Conservation (phyloP, 805 yeast species). For the Candida broadrunensis region DNA sequence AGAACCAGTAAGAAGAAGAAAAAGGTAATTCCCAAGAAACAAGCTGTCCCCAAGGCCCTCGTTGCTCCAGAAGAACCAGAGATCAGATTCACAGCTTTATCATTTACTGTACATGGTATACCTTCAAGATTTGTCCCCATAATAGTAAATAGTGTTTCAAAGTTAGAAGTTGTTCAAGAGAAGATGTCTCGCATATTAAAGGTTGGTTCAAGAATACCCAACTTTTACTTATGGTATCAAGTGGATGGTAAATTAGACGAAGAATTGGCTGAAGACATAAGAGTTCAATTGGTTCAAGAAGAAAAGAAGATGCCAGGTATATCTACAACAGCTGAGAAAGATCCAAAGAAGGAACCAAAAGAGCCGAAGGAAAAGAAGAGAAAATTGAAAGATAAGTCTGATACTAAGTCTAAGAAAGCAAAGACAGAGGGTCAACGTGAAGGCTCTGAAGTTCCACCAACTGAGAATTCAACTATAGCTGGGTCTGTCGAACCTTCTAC, state of each 20-base stretch:
- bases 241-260: constrained; percentile 75
- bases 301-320: constrained; percentile 47
- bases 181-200: constrained; percentile 61
- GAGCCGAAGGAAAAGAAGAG: constrained; percentile 34
- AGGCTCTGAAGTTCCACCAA: constrained; percentile 10
- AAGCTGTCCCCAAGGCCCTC: constrained; percentile 16
- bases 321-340: constrained; percentile 9
- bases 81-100: constrained; percentile 55
- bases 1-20: constrained; percentile 10
- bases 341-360: constrained; percentile 10
- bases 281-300: constrained; percentile 54
- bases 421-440: constrained; percentile 11
- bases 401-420: constrained; percentile 13
- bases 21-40: constrained; percentile 1
- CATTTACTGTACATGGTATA: constrained; percentile 62
- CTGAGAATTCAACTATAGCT: constrained; percentile 12
- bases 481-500: constrained; percentile 4
- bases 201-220: constrained; percentile 58
- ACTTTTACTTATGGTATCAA: constrained; percentile 77
- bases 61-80: constrained; percentile 43
- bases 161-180: constrained; percentile 51
- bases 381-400: constrained; percentile 26
- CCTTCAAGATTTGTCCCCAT: constrained; percentile 66
- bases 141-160: constrained; percentile 61
- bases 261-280: constrained; percentile 56